Base-by-base conservation (phyloP, 2,329 filamentous ascomycete species). In the Tolypocladium paradoxum region DNA sequence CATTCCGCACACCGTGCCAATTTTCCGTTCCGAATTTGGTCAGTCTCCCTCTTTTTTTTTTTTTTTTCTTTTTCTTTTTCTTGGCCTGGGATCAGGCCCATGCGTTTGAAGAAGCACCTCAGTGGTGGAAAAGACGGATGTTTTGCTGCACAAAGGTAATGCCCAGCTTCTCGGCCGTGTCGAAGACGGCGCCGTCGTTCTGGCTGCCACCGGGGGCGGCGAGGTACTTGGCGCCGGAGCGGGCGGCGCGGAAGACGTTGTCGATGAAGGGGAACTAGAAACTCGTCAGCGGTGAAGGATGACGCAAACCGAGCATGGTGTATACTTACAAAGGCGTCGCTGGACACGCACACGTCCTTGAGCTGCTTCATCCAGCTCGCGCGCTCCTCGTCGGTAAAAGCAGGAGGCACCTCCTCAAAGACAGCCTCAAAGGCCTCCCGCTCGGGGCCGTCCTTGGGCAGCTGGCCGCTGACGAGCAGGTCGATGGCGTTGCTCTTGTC, bases 401-500 rank as follows among this genome's bases (percentile, higher is more conserved):
- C 78, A 57, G 79, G 71, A 0, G 93, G 93, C 2, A 96, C 88
- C 63, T 90, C 86, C 64, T 96, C 91, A 62, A 99, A 99, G 62
- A 92, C 82, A 50, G 81, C 80, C 75, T 96, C 91, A 68, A 93
- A 99, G 56, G 85, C 84, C 61, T 87, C 87, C 59, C 85, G 85
- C 78, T 99, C 93, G 37, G 87, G 78, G 3, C 90, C 91, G 22
- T 80, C 82, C 70, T 87, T 86, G 53, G 92, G 91, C 29, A 96
- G 82, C 71, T 95, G 81, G 51, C 92, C 92, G 57, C 88, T 93
- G 70, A 93, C 93, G 59, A 97, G 83, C 66, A 97, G 78, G 68
- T 97, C 93, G 65, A 97, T 96, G 59, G 91, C 92, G 70, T 99
- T 99, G 77, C 88, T 95, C 83, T 97, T 99, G 71, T 96, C 92